A percentile compares a stretch with the other conserved stretches of the same genome.
Conservation (phyloP, 495 filamentous ascomycete genomes). For the Beverwykella pulmonaria region DNA sequence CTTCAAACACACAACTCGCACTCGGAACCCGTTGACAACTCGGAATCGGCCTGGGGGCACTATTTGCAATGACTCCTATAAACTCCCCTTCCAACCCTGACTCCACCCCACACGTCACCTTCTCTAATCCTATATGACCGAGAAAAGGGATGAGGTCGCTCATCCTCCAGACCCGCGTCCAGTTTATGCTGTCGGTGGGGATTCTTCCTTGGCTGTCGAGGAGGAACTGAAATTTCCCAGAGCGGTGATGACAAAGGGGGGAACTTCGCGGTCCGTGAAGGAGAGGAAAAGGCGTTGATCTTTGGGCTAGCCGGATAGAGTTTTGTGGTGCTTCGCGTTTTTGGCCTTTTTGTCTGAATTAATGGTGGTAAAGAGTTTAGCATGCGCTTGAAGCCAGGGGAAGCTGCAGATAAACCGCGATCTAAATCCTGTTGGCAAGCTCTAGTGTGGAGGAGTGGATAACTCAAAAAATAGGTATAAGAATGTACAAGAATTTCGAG, state of each 20-base stretch:
- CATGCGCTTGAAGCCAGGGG: constrained; percentile 11
- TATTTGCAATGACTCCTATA: constrained; percentile 13
- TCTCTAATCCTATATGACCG: constrained; percentile 10
- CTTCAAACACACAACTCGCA: constrained; percentile 1
- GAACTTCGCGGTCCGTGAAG: constrained; percentile 18
- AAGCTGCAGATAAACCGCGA: no score
- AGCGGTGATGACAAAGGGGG: constrained; percentile 8
- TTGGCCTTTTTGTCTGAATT: background rate
- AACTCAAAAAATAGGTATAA: no score
- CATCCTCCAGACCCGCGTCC: constrained; percentile 17
- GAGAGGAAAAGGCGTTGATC: constrained; percentile 11
- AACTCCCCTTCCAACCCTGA: constrained; percentile 6
- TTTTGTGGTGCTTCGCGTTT: background rate
- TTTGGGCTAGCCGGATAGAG: constrained; percentile 2
- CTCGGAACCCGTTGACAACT: constrained; percentile 5
- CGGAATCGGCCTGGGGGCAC: constrained; percentile 9
- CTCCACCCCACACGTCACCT: constrained; percentile 3
- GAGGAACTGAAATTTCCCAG: constrained; percentile 9
- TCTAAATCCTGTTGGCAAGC: no score
- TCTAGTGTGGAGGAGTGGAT: no score
- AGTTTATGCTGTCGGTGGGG: constrained; percentile 11
- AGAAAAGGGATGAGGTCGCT: constrained; percentile 10
- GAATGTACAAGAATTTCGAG: no score
- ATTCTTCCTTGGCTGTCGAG: constrained; percentile 4
- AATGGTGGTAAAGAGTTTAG: constrained; percentile 2